A percentile compares a stretch with the other conserved stretches of the same genome.
These are phyloP conservation scores for Vitis labrusca DNA, from an alignment of 164 flowering plant species.

Conservation along the genomic window DNA sequence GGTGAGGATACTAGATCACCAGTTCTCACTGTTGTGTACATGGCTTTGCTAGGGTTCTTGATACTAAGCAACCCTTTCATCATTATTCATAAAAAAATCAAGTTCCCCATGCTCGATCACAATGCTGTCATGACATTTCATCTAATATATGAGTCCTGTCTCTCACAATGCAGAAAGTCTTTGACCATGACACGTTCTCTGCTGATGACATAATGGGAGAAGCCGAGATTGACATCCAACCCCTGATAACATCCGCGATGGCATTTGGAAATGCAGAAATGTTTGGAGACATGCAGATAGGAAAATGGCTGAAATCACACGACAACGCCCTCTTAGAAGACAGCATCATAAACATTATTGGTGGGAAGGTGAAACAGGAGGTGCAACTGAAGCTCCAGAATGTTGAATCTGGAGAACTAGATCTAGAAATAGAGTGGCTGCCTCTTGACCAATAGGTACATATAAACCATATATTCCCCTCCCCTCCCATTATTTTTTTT, in stretches of 20 bases:
- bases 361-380: slow-evolving; percentile 81
- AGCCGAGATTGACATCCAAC: slow-evolving; percentile 90
- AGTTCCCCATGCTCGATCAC: too few species aligned
- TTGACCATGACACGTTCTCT: slow-evolving; percentile 85
- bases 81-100: too few species aligned
- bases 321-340: slow-evolving; percentile 84
- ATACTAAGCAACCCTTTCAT: too few species aligned
- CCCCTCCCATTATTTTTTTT: not conserved
- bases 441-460: slow-evolving; percentile 69
- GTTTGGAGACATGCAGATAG: slow-evolving; percentile 93
- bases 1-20: too few species aligned
- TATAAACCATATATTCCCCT: not conserved
- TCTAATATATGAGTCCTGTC: not conserved
- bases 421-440: slow-evolving; percentile 84
- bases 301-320: slow-evolving; percentile 89
- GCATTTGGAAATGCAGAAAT: slow-evolving; percentile 79
- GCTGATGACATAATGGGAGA: slow-evolving; percentile 99
- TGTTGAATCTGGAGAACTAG: slow-evolving; percentile 86
- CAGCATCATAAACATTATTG: slow-evolving; percentile 78
- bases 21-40: too few species aligned
- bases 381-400: slow-evolving; percentile 83
- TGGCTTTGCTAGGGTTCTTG: too few species aligned
- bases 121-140: not conserved
- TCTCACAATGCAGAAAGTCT: slow-evolving; percentile 56
- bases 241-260: slow-evolving; percentile 83